Conservation (phyloP, 225 moss, liverwort and hornwort species). For the Physcomitrium patens region DNA sequence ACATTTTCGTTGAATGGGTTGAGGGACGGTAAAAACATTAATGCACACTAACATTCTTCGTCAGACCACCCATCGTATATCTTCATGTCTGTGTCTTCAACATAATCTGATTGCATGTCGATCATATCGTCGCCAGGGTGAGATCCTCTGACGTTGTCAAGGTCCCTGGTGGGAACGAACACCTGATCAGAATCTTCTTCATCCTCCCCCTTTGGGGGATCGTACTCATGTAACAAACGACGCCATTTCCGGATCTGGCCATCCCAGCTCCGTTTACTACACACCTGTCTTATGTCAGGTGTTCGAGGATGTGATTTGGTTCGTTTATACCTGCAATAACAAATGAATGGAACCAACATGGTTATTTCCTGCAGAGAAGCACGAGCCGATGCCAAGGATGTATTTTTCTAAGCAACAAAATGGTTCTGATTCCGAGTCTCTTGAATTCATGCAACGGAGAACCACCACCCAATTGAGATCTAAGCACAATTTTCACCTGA, state of each 20-base stretch:
- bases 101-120: constrained; percentile 34
- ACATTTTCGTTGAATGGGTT: not conserved
- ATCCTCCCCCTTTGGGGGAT: constrained; percentile 52
- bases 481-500: too few relatives aligned
- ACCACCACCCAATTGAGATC: too few relatives aligned
- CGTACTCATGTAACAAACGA: constrained; percentile 63
- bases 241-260: constrained; percentile 73
- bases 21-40: not conserved
- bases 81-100: constrained; percentile 45
- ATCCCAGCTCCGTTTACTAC: constrained; percentile 71
- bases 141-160: constrained; percentile 28
- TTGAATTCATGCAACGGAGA: too few relatives aligned
- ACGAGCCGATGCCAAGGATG: not conserved
- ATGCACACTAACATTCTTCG: constrained; percentile 42
- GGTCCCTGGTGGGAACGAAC: constrained; percentile 34
- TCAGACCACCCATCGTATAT: constrained; percentile 53
- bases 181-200: constrained; percentile 58
- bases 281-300: constrained; percentile 57
- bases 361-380: constrained; percentile 1
- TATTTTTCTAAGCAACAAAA: not conserved
- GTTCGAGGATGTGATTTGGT: constrained; percentile 57
- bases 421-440: too few relatives aligned
- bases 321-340: constrained; percentile 42
- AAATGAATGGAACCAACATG: not conserved
- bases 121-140: constrained; percentile 31